Base-by-base conservation (phyloP, 164 flowering plant genomes). In the Euptelea pleiosperma region DNA sequence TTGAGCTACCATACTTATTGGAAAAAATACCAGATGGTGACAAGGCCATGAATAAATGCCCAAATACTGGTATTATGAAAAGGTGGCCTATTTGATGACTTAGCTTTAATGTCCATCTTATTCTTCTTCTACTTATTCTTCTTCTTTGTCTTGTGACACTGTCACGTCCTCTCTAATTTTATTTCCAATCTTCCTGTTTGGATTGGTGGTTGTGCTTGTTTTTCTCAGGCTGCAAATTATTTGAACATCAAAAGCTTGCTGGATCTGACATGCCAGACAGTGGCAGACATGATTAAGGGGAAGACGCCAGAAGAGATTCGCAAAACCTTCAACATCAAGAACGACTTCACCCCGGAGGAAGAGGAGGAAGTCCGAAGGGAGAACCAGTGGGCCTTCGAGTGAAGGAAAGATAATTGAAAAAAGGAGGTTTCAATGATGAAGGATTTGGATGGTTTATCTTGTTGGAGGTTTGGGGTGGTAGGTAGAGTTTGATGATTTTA, bases 311-410 rank as follows among this genome's bases (percentile, higher is more conserved):
- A 84, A 63, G 87, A 84, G 66, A 84, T 84, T 28, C 62, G 90
- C 36, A 82, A 75, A 72, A 82, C 76, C 0, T 82, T 84, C 71
- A 75, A 78, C 76, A 82, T 84, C 63, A 79, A 74, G 73, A 81
- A 84, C 19, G 89, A 84, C 43, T 84, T 80, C 70, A 80, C 90
- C 4, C 83, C 87, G 0, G 87, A 84, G 67, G 90, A 84, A 61
- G 90, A 82, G 58, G 90, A 80, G 72, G 90, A 84, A 61, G 90
- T 84, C 34, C 71, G 87, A 33, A 66, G 87, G 79, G 90, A 84
- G 76, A 84, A 84, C 61, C 85, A 79, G 61, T 84, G 90, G 90
- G 87, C 87, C 5, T 82, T 84, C 19, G 90, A 84, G 60, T 78
- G 68, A 73, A 22, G 34, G 5, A 16, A 15, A 10, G n/a, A n/a